Percentiles rank a stretch among this genome's conserved stretches.
Evolutionary conservation across 2,329 filamentous ascomycete genomes (phyloP).

Genomic region (Basipetospora sp.): DNA sequence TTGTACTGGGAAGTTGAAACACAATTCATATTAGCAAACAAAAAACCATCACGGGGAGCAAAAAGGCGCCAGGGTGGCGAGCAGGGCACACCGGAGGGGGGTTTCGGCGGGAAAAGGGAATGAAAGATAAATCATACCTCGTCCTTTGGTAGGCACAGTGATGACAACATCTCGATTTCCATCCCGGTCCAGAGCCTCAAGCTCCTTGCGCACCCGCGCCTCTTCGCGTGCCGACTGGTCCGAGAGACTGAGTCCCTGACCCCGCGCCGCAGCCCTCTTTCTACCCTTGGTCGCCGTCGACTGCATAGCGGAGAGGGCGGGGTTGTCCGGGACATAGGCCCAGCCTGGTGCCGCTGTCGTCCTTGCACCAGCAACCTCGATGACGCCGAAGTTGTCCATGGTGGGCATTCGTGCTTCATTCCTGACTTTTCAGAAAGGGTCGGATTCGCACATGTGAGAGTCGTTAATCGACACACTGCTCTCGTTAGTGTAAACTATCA

Average conservation of each 20-base stretch:
- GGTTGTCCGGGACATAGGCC: constrained; percentile 68
- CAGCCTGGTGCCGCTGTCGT: constrained; percentile 67
- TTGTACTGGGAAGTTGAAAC: constrained; percentile 23
- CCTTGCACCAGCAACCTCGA: constrained; percentile 61
- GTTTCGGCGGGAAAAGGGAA: not conserved
- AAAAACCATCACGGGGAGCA: not conserved
- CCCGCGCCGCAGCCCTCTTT: constrained; percentile 56
- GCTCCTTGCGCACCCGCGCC: constrained; percentile 63
- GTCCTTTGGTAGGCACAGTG: constrained; percentile 43
- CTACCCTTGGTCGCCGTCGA: constrained; percentile 39
- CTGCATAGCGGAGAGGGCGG: constrained; percentile 39
- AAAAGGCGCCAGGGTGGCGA: not conserved
- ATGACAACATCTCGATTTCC: constrained; percentile 60
- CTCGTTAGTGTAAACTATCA: too few species aligned
- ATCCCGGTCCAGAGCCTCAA: constrained; percentile 72
- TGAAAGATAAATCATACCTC: constrained; percentile 18
- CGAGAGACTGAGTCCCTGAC: constrained; percentile 35
- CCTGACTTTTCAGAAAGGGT: too few species aligned
- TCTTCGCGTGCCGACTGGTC: constrained; percentile 72
- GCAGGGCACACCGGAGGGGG: not conserved
- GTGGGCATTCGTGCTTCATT: too few species aligned
- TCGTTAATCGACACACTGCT: too few species aligned
- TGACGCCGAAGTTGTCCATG: constrained; percentile 61
- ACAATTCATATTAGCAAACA: too few species aligned
- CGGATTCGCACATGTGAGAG: too few species aligned